Conservation (phyloP, 169 alveolate genomes). For the Hepatocystis sp. region DNA sequence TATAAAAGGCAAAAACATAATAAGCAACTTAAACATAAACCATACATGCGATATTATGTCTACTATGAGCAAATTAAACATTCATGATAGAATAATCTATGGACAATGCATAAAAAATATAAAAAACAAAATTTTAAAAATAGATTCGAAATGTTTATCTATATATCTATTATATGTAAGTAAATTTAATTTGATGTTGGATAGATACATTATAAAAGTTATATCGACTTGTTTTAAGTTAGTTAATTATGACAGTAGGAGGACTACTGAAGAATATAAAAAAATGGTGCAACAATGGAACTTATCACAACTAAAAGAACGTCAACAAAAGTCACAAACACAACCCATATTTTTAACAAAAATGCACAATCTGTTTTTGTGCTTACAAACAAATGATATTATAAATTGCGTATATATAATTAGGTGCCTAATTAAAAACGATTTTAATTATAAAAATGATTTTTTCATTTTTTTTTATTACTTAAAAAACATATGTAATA, state of each 20-base stretch:
- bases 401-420: slow-evolving; percentile 47
- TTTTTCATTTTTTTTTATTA: slow-evolving; percentile 10
- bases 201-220: slow-evolving; percentile 21
- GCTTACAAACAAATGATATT: slow-evolving; percentile 19
- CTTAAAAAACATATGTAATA: slow-evolving; percentile 10
- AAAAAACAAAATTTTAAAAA: slow-evolving; percentile 45
- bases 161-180: slow-evolving; percentile 60
- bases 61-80: slow-evolving; percentile 20
- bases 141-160: slow-evolving; percentile 26
- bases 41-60: slow-evolving; percentile 38
- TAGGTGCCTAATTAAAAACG: slow-evolving; percentile 43
- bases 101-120: slow-evolving; percentile 35
- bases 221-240: slow-evolving; percentile 20
- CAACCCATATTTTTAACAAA: background rate
- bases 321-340: no score
- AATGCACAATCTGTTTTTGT: slow-evolving; percentile 10
- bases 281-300: no score
- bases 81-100: slow-evolving; percentile 34
- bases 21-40: slow-evolving; percentile 27
- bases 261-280: no score
- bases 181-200: slow-evolving; percentile 29
- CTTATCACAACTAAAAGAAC: no score
- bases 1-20: slow-evolving; percentile 13
- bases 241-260: no score
- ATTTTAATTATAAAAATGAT: slow-evolving; percentile 4